Conservation (phyloP, 768 basidiomycete species). For the Harrya chromipes region DNA sequence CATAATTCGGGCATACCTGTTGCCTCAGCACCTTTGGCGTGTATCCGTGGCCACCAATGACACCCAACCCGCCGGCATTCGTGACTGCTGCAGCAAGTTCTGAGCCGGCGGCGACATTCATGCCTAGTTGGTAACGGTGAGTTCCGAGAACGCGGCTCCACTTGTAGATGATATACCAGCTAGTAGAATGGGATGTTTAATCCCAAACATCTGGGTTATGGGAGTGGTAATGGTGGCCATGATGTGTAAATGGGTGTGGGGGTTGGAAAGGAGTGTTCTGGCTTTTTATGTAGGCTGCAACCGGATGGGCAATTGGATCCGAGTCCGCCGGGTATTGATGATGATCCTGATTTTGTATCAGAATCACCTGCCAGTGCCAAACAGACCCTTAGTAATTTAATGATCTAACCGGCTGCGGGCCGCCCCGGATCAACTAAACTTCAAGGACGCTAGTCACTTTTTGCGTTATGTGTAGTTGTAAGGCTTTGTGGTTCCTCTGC, state of each 20-base stretch:
- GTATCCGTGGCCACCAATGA: conserved; percentile 88
- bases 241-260: neutral
- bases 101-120: conserved; percentile 68
- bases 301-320: too few species aligned
- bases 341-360: too few species aligned
- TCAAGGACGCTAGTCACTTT: too few species aligned
- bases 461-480: too few species aligned
- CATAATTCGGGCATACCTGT: conserved; percentile 51
- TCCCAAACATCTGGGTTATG: conserved; percentile 85
- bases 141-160: conserved; percentile 36
- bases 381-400: too few species aligned
- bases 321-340: too few species aligned
- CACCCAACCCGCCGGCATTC: conserved; percentile 90
- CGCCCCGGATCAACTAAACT: too few species aligned
- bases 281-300: neutral
- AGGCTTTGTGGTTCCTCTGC: neutral
- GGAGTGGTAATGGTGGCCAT: conserved; percentile 71
- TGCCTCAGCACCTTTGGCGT: conserved; percentile 76
- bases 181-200: conserved; percentile 84
- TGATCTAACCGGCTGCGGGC: too few species aligned
- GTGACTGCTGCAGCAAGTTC: conserved; percentile 93
- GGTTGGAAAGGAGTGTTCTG: neutral
- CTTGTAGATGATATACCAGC: conserved; percentile 47
- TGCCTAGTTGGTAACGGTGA: conserved; percentile 37
- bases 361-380: too few species aligned